Evolutionary conservation across 2,329 filamentous ascomycete genomes (phyloP), one percentile per base, ranked within the genome.

Genomic region (Aspergillus ochraceus): DNA sequence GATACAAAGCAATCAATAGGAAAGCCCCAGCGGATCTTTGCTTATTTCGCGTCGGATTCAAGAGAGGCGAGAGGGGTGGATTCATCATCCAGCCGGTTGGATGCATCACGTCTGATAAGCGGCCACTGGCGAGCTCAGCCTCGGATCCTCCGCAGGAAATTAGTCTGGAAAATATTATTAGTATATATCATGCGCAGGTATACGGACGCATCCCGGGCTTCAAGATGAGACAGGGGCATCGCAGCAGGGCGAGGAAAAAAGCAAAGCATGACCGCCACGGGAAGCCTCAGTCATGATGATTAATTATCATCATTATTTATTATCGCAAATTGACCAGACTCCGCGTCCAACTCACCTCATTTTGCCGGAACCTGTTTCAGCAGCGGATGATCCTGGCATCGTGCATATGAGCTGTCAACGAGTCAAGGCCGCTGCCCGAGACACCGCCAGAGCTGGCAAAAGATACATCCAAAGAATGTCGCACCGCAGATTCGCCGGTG

Each of bases 381-480:
- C 12, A n/a, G 36, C 17, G 45, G 19, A 47, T 12, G 45, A 47
- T 47, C 45, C 45, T 47, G 19, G 45, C 45, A 24, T 47, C 45
- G 22, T 47, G 45, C 45, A 47, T 20, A 24, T 47, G 45, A 47
- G 45, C 45, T 47, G 45, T 47, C 45, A 47, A 47, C 45, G 22
- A 47, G 22, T 47, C 11, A 47, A 24, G 56, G 39, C 50, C 32
- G 56, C 39, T 52, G 49, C 56, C 52, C 17, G 12, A 45, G 50
- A 39, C 56, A 54, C 50, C 50, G 50, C 56, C 42, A 45, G 53
- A 20, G 45, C 26, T 49, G 45, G 47, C 42, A 42, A 19, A 29
- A 42, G 50, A 54, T 50, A 53, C 51, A 26, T 53, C 45, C 32
- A 52, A 49, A 36, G 56, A 53, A 52, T 29, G 56, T 58, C 42